A percentile compares a stretch with the other conserved stretches of the same genome.
phyloP scores from a whole-genome alignment of 2,329 filamentous ascomycete genomes.

The Diaporthe caulivora region DNA sequence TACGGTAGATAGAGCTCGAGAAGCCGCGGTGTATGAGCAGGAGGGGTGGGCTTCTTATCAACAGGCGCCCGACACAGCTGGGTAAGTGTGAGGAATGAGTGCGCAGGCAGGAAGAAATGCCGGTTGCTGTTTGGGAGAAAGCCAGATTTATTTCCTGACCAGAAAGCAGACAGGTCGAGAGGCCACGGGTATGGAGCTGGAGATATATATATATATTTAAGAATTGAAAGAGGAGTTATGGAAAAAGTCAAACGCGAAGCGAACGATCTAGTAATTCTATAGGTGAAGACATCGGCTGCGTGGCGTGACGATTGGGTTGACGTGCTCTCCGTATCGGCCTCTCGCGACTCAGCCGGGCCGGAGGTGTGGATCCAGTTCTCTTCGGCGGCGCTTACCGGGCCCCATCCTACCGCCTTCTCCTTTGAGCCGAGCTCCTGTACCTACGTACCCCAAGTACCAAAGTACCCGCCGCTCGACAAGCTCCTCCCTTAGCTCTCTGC shows the following conservation, averaged over 20 bases:
- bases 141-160: background rate
- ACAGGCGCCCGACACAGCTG: background rate
- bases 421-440: background rate
- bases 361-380: slow-evolving; percentile 3
- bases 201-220: background rate
- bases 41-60: background rate
- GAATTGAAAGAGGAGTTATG: background rate
- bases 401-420: slow-evolving; percentile 29
- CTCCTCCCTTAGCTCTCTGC: background rate
- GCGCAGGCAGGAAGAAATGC: slow-evolving; percentile 7
- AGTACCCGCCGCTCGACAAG: background rate
- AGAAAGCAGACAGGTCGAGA: background rate
- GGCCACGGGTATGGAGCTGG: background rate
- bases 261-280: background rate
- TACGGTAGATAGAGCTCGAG: background rate
- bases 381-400: background rate
- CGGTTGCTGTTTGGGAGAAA: background rate
- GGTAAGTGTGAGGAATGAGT: background rate
- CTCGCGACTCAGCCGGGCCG: slow-evolving; percentile 32
- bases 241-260: slow-evolving; percentile 6
- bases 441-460: background rate
- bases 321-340: slow-evolving; percentile 28
- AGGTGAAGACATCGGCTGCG: background rate
- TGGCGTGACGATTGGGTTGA: slow-evolving; percentile 25
- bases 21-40: background rate